These are phyloP conservation scores for Jatropha podagrica DNA, from an alignment of 441 rosid species.

Conservation along the genomic window DNA sequence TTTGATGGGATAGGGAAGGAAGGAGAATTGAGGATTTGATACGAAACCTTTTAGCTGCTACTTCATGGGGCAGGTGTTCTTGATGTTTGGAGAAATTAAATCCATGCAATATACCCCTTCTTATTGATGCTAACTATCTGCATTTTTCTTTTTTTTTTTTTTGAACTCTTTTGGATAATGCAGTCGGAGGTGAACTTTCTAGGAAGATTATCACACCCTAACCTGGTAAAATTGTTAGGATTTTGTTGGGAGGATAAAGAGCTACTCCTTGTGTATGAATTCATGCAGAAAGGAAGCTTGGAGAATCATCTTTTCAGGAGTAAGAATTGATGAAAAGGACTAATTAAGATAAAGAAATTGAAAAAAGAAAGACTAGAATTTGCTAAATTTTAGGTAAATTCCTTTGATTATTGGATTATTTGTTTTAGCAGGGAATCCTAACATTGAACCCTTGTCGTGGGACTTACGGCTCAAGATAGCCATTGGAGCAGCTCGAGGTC, in stretches of 20 bases:
- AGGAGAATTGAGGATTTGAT: background rate
- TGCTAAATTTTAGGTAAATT: background rate
- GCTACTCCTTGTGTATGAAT: conserved; percentile 79
- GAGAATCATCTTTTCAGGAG: conserved; percentile 85
- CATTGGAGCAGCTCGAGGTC: conserved; percentile 85
- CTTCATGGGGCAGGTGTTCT: background rate
- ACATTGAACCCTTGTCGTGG: conserved; percentile 61
- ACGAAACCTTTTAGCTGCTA: background rate
- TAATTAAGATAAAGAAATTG: no score
- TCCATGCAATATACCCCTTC: background rate
- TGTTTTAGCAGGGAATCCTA: conserved; percentile 37
- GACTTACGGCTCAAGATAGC: conserved; percentile 69
- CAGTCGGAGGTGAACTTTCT: conserved; percentile 79
- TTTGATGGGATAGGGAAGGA: conserved; percentile 42
- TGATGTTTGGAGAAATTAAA: background rate
- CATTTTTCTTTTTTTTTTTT: no score
- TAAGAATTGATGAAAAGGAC: conserved; percentile 33
- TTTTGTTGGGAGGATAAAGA: conserved; percentile 72
- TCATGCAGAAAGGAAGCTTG: conserved; percentile 85
- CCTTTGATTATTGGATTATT: conserved; percentile 11
- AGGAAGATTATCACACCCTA: conserved; percentile 77
- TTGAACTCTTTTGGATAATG: conserved; percentile 18
- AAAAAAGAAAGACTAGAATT: background rate
- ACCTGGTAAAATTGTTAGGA: conserved; percentile 73
- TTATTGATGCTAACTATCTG: conserved; percentile 9